These are phyloP conservation scores for Fusarium dimerum DNA, from an alignment of 2,329 filamentous ascomycete species.

Conservation along the genomic window DNA sequence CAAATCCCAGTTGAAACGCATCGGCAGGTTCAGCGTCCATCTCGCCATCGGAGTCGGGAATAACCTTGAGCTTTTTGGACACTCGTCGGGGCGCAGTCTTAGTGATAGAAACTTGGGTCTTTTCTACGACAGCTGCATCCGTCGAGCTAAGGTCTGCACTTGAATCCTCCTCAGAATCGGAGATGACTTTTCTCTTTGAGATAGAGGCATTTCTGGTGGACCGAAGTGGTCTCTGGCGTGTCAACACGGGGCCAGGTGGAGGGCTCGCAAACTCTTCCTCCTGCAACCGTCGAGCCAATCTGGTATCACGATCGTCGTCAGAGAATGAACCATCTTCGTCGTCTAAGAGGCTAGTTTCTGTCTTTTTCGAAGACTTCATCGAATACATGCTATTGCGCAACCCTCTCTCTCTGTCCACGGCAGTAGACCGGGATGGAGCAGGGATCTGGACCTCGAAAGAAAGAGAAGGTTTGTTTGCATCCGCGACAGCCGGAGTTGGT, in stretches of 20 bases:
- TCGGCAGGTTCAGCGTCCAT: constrained; percentile 36
- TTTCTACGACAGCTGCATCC: constrained; percentile 31
- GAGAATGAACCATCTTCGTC: constrained; percentile 30
- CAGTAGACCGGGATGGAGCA: constrained; percentile 12
- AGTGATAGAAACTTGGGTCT: neutral
- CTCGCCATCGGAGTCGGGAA: constrained; percentile 33
- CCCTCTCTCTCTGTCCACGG: constrained; percentile 30
- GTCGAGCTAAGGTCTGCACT: neutral
- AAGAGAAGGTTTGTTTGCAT: constrained; percentile 18
- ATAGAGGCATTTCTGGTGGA: neutral
- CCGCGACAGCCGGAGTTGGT: constrained; percentile 35
- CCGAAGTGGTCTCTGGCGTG: neutral
- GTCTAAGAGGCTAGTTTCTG: constrained; percentile 44
- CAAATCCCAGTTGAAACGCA: constrained; percentile 15
- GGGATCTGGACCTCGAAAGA: constrained; percentile 35
- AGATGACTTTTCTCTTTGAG: neutral
- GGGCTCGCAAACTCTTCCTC: constrained; percentile 32
- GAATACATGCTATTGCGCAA: constrained; percentile 48
- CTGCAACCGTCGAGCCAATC: constrained; percentile 38
- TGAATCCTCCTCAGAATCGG: neutral
- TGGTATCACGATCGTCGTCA: constrained; percentile 29
- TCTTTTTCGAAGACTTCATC: constrained; percentile 43
- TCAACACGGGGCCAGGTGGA: neutral
- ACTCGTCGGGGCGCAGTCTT: constrained; percentile 13
- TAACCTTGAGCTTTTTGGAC: constrained; percentile 32